Conservation (phyloP, 345 rosid species). For the Mercurialis annua region DNA sequence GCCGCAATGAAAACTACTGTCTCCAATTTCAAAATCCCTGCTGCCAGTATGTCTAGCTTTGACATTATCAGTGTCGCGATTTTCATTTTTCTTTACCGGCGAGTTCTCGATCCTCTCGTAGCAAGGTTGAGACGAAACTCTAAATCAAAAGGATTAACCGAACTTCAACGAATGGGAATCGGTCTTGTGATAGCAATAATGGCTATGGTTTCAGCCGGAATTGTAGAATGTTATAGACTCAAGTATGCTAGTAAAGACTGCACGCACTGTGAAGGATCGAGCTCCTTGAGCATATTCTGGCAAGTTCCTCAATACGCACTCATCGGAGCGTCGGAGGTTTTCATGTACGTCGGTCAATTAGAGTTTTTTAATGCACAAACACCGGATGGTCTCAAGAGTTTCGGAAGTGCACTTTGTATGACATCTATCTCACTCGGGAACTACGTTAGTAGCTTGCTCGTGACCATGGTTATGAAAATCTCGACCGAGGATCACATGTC, state of each 20-base stretch:
- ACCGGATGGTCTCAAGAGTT: slow-evolving; percentile 94
- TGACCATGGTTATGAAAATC: slow-evolving; percentile 91
- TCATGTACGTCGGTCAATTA: slow-evolving; percentile 95
- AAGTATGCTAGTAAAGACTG: slow-evolving; percentile 65
- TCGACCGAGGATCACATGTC: slow-evolving; percentile 84
- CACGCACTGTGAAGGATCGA: slow-evolving; percentile 74
- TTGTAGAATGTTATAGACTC: slow-evolving; percentile 77
- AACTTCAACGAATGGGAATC: slow-evolving; percentile 95
- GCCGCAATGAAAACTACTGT: slow-evolving; percentile 90
- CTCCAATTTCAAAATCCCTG: slow-evolving; percentile 71
- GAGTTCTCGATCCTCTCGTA: slow-evolving; percentile 74
- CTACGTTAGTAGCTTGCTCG: slow-evolving; percentile 94
- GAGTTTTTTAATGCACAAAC: slow-evolving; percentile 97
- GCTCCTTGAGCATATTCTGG: slow-evolving; percentile 98
- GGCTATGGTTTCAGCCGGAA: slow-evolving; percentile 85
- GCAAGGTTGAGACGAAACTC: slow-evolving; percentile 47
- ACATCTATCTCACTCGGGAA: slow-evolving; percentile 94
- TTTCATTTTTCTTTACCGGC: slow-evolving; percentile 81
- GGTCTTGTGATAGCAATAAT: slow-evolving; percentile 90
- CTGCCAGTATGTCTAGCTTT: slow-evolving; percentile 98
- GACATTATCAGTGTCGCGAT: slow-evolving; percentile 87
- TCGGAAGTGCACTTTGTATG: slow-evolving; percentile 94
- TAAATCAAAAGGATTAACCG: slow-evolving; percentile 59
- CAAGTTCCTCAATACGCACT: slow-evolving; percentile 90
- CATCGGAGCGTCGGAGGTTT: slow-evolving; percentile 97